Evolutionary conservation across 495 filamentous ascomycete species (phyloP).

Genomic region (Pseudevernia furfuracea): DNA sequence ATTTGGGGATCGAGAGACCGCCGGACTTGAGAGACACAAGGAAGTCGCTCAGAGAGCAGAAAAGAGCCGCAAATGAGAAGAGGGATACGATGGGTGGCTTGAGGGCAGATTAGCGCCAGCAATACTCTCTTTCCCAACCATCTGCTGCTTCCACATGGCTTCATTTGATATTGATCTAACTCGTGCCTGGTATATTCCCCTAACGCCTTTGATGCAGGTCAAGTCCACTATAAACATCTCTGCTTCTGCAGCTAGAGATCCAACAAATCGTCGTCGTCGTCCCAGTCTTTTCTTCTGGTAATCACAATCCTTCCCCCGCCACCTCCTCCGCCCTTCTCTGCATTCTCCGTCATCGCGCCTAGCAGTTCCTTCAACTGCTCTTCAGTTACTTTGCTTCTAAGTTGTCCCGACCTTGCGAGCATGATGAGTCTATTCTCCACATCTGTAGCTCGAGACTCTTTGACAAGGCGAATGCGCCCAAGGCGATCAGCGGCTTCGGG

Average conservation of each 20-base stretch:
- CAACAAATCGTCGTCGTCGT: slow-evolving; percentile 78
- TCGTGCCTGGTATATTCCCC: slow-evolving; percentile 5
- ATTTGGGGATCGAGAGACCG: slow-evolving; percentile 78
- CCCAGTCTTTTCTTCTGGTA: slow-evolving; percentile 71
- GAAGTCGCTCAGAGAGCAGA: slow-evolving; percentile 58
- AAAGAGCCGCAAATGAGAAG: slow-evolving; percentile 54
- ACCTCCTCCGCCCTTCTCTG: slow-evolving; percentile 41
- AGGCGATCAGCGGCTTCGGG: slow-evolving; percentile 90
- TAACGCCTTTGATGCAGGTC: slow-evolving; percentile 2
- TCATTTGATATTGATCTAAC: neutral
- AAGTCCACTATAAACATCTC: neutral
- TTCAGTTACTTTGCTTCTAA: slow-evolving; percentile 82
- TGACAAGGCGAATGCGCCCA: slow-evolving; percentile 90
- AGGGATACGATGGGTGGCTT: slow-evolving; percentile 27
- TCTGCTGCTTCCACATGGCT: neutral
- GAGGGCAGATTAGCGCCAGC: slow-evolving; percentile 20
- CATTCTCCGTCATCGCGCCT: slow-evolving; percentile 68
- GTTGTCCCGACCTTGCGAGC: slow-evolving; percentile 79
- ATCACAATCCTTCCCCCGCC: slow-evolving; percentile 65
- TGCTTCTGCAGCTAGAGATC: slow-evolving; percentile 40
- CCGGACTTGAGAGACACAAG: slow-evolving; percentile 81
- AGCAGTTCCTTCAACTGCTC: slow-evolving; percentile 87
- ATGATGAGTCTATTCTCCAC: slow-evolving; percentile 89
- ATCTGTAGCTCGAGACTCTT: slow-evolving; percentile 80
- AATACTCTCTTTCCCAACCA: neutral